These are phyloP conservation scores for Thyridium curvatum DNA, from an alignment of 2,329 filamentous ascomycete genomes.

Conservation along the genomic window DNA sequence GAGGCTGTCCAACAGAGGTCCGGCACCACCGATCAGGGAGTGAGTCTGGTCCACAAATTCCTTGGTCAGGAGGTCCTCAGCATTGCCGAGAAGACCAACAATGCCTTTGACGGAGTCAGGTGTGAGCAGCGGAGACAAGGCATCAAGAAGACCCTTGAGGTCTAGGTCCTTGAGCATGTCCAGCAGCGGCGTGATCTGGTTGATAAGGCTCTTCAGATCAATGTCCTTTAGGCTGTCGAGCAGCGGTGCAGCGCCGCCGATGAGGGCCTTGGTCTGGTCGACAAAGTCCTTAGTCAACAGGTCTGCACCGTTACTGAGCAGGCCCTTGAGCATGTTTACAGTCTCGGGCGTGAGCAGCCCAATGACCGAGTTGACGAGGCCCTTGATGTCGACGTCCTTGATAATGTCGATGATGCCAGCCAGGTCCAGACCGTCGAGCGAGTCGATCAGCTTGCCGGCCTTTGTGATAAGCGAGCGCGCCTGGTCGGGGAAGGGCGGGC, in stretches of 20 bases:
- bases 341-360: conserved; percentile 25
- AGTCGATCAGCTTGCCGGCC: conserved; percentile 14
- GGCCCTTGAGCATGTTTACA: conserved; percentile 23
- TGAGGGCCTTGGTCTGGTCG: conserved; percentile 15
- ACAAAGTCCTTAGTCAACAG: conserved; percentile 21
- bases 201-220: conserved; percentile 23
- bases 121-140: conserved; percentile 19
- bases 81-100: conserved; percentile 21
- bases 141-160: conserved; percentile 18
- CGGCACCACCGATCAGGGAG: conserved; percentile 27
- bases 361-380: conserved; percentile 21
- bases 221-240: conserved; percentile 24
- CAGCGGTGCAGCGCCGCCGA: conserved; percentile 21
- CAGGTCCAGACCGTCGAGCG: conserved; percentile 13
- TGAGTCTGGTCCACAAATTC: conserved; percentile 28
- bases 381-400: conserved; percentile 18
- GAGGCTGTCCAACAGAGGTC: conserved; percentile 27
- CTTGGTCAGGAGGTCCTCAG: conserved; percentile 16
- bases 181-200: conserved; percentile 17
- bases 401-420: conserved; percentile 6
- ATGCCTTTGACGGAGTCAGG: conserved; percentile 20
- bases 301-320: conserved; percentile 23
- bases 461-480: conserved; percentile 20
- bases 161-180: conserved; percentile 19
- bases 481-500: conserved; percentile 26